These are phyloP conservation scores for Wickerhamomyces pijperi DNA, from an alignment of 805 yeast species.

Conservation along the genomic window DNA sequence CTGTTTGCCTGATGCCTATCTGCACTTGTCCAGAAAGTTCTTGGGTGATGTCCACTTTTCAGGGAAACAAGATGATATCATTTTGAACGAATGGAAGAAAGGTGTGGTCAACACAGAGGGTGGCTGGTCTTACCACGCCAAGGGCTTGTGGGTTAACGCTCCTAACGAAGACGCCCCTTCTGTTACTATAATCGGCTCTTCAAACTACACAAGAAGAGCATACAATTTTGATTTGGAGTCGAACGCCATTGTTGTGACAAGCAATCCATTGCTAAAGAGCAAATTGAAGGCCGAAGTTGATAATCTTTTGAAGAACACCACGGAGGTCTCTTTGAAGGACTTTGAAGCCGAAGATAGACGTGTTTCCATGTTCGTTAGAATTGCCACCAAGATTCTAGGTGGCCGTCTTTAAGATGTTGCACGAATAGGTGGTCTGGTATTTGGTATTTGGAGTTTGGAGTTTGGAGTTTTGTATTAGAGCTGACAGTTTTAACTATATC, in stretches of 20 bases:
- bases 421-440: too few relatives aligned
- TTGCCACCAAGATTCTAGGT: slow-evolving; percentile 56
- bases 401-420: slow-evolving; percentile 31
- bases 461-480: too few relatives aligned
- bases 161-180: slow-evolving; percentile 52
- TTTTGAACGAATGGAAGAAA: slow-evolving; percentile 72
- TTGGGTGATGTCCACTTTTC: slow-evolving; percentile 35
- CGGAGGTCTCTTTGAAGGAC: slow-evolving; percentile 43
- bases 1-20: slow-evolving; percentile 78
- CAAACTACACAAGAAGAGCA: slow-evolving; percentile 87
- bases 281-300: slow-evolving; percentile 54
- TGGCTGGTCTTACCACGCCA: slow-evolving; percentile 98
- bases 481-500: too few relatives aligned
- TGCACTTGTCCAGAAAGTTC: slow-evolving; percentile 62
- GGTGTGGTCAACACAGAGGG: slow-evolving; percentile 71
- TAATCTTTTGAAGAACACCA: slow-evolving; percentile 43
- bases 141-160: slow-evolving; percentile 76
- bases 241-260: slow-evolving; percentile 71
- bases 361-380: slow-evolving; percentile 49
- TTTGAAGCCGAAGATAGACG: slow-evolving; percentile 52
- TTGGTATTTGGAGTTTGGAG: too few relatives aligned
- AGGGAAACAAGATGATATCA: slow-evolving; percentile 34
- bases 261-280: slow-evolving; percentile 44
- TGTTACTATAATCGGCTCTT: slow-evolving; percentile 79
- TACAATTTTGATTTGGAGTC: slow-evolving; percentile 82